Evolutionary conservation across 2,329 filamentous ascomycete species (phyloP).

Genomic region (Dactylonectria macrodidyma): DNA sequence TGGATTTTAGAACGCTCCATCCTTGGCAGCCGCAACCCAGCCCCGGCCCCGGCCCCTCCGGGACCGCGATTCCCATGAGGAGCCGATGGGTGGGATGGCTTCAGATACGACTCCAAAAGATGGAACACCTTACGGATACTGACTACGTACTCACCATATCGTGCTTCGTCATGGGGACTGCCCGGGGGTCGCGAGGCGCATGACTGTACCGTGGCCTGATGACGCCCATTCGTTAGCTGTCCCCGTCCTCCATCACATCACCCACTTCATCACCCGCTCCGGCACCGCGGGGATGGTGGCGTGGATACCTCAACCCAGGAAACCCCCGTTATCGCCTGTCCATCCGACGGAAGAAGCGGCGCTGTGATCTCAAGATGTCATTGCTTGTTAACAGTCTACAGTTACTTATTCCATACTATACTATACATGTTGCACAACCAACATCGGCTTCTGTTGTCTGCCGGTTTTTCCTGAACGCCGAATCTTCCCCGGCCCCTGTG

Average conservation of each 20-base stretch:
- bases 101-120: not conserved
- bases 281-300: constrained; percentile 7
- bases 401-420: not conserved
- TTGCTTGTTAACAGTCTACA: constrained; percentile 22
- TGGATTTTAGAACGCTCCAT: constrained; percentile 6
- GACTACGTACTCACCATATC: not conserved
- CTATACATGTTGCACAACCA: constrained; percentile 31
- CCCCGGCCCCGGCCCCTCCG: not conserved
- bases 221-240: constrained; percentile 16
- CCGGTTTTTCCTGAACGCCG: constrained; percentile 41
- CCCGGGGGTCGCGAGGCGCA: not conserved
- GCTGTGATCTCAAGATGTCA: constrained; percentile 5
- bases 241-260: constrained; percentile 7
- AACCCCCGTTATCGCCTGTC: not conserved
- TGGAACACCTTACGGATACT: not conserved
- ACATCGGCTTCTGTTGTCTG: constrained; percentile 24
- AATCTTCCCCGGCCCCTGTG: constrained; percentile 40
- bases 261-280: not conserved
- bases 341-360: not conserved
- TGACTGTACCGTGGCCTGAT: constrained; percentile 17
- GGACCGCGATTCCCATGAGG: not conserved
- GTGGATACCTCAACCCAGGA: not conserved
- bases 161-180: not conserved
- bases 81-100: not conserved
- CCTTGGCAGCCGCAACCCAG: constrained; percentile 2